These are phyloP conservation scores for Trichophyton benhamiae DNA, from an alignment of 2,329 filamentous ascomycete genomes.

Conservation along the genomic window DNA sequence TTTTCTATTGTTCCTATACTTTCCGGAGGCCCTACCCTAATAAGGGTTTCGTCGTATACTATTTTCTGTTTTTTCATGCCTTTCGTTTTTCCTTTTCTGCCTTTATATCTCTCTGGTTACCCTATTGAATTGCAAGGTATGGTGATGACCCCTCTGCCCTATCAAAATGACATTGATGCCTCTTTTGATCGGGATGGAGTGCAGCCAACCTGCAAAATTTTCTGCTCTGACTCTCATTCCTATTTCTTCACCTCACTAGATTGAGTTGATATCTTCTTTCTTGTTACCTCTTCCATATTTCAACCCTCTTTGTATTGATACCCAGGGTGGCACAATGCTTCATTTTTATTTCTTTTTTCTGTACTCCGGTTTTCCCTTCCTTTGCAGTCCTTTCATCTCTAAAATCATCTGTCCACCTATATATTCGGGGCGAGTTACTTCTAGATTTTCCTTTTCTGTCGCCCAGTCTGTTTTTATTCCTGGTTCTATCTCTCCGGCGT, in stretches of 20 bases:
- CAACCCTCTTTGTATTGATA: conserved; percentile 6
- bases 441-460: not conserved
- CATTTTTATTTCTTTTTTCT: conserved; percentile 1
- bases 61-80: not conserved
- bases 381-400: not conserved
- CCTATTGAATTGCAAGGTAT: not conserved
- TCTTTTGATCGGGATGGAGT: not conserved
- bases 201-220: not conserved
- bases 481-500: not conserved
- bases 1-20: not conserved
- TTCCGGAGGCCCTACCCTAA: not conserved
- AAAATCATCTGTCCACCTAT: not conserved
- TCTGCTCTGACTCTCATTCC: not conserved
- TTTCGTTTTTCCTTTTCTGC: not conserved
- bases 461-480: not conserved
- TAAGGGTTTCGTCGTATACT: not conserved
- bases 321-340: conserved; percentile 6
- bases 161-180: not conserved
- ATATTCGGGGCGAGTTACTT: not conserved
- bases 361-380: not conserved
- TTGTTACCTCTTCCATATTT: not conserved
- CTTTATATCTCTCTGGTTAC: too few relatives aligned
- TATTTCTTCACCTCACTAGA: not conserved
- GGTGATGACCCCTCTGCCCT: not conserved
- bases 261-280: not conserved